phyloP scores from a whole-genome alignment of 805 yeast genomes.

The Yamadazyma olivae region DNA sequence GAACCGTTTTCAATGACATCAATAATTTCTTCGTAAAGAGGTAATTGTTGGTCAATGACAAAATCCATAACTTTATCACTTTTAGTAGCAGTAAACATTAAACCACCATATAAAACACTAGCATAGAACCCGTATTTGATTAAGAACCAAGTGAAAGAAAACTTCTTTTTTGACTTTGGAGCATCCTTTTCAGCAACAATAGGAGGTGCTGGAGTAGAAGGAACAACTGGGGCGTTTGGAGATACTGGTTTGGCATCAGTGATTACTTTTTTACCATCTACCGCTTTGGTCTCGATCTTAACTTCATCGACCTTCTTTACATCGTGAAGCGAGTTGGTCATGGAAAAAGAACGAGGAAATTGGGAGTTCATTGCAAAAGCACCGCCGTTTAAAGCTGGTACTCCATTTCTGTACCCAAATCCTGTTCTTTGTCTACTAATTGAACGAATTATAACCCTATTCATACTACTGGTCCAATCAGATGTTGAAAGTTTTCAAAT shows the following conservation, averaged over 20 bases:
- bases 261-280: not conserved
- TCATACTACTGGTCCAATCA: conserved; percentile 1
- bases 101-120: conserved; percentile 34
- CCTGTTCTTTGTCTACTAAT: not conserved
- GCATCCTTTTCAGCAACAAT: too few species aligned
- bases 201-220: not conserved
- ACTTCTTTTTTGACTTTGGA: conserved; percentile 18
- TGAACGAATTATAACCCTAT: not conserved
- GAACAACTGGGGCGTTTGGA: not conserved
- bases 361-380: too few species aligned
- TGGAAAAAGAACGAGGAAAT: too few species aligned
- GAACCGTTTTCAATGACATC: conserved; percentile 36
- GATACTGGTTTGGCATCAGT: not conserved
- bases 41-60: conserved; percentile 41
- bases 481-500: conserved; percentile 2
- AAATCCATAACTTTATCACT: conserved; percentile 43
- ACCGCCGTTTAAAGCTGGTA: too few species aligned
- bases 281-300: too few species aligned
- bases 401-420: too few species aligned
- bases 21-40: conserved; percentile 39
- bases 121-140: conserved; percentile 26
- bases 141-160: conserved; percentile 28
- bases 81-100: conserved; percentile 40
- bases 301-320: too few species aligned
- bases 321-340: too few species aligned